Base-by-base conservation (phyloP, 805 yeast genomes). In the Cyberlindnera sargentensis region DNA sequence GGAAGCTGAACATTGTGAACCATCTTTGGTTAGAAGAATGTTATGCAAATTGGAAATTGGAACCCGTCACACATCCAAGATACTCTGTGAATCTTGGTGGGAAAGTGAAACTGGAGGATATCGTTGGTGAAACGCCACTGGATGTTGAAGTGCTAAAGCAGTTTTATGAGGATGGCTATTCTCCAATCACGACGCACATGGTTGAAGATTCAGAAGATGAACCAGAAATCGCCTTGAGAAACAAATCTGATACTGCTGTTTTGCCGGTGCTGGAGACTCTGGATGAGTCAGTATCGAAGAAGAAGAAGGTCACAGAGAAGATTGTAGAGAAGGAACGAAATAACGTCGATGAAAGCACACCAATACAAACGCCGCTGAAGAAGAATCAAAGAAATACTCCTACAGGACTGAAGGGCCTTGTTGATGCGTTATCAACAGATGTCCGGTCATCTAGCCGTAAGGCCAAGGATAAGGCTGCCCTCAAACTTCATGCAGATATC, bases 11-110 rank as follows among this genome's bases (percentile, higher is more conserved):
- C 29, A 68, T 83, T 2, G 80, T 86, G 1, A 89, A 84, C 56
- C 96, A 88, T 62, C 57, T 81, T 10, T 91, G 99, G 99, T 63
- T 91, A 10, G 98, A 91, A 56, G 90, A 85, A 43, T 75, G 88
- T 35, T 91, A 72, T 48, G 67, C 74, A 0, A 62, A 71, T 37
- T 84, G 93, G 90, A 65, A 63, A 40, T 50, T 70, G 5, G 71
- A 73, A 50, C 76, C 79, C 33, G 71, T 61, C 4, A 52, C 64
- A 1, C 55, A 61, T 11, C 68, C 75, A 3, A 67, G 75, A 30
- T 86, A 76, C 60, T 58, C 70, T 8, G 54, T 65, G 3, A 64
- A 67, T 6, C 28, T 37, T 15, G 31, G 39, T 9, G 42, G 33
- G 8, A 36, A 34, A 11, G 29, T 37, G 31, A 41, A 32, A 27